Evolutionary conservation across 164 flowering plant genomes (phyloP).

Genomic region (Magnolia changhungtana): DNA sequence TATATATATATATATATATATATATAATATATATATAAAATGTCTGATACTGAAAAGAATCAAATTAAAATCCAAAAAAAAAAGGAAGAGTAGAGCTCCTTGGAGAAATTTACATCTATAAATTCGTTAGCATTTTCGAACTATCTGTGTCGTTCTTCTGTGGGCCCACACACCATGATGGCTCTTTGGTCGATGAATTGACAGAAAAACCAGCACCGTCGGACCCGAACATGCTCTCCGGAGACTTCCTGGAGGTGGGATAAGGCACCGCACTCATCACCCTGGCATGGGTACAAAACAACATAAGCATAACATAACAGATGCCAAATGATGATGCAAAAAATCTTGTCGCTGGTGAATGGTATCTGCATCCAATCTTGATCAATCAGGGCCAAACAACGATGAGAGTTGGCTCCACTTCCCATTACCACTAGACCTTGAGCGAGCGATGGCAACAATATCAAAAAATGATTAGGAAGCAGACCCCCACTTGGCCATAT

Average conservation of each 20-base stretch:
- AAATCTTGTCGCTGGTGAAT: no score
- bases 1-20: no score
- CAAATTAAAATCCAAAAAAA: background rate
- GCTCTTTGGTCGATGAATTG: slow-evolving; percentile 2
- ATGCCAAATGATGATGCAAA: background rate
- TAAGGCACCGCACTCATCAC: slow-evolving; percentile 8
- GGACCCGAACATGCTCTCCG: background rate
- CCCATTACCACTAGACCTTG: background rate
- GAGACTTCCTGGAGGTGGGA: background rate
- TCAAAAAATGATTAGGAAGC: background rate
- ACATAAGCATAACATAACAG: background rate
- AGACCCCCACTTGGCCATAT: no score
- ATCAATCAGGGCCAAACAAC: no score
- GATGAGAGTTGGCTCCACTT: background rate
- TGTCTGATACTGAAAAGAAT: background rate
- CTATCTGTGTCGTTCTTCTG: background rate
- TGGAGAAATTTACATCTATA: background rate
- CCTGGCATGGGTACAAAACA: background rate
- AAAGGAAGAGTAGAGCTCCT: background rate
- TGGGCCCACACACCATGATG: background rate
- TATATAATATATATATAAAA: no score
- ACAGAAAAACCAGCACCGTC: slow-evolving; percentile 1
- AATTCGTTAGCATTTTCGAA: slow-evolving; percentile 1
- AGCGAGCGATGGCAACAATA: background rate
- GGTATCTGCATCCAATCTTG: no score